Evolutionary conservation across 2,329 filamentous ascomycete species (phyloP).

Genomic region (Arthrobotrys entomopaga): DNA sequence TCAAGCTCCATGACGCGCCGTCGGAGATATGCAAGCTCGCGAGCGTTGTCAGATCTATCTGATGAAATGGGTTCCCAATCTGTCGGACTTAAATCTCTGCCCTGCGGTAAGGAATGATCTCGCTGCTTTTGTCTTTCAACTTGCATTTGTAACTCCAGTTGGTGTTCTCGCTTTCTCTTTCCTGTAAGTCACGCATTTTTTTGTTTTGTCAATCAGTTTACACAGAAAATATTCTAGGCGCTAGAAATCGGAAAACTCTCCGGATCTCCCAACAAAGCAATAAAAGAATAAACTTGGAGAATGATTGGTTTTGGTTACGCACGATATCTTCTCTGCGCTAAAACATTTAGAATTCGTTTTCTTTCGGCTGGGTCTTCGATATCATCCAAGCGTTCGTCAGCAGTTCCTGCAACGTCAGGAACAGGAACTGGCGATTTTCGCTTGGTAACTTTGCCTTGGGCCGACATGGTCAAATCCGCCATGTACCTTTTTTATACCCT

Average conservation of each 20-base stretch:
- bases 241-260: too few relatives aligned
- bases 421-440: slow-evolving; percentile 52
- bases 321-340: slow-evolving; percentile 53
- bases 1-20: slow-evolving; percentile 47
- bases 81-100: slow-evolving; percentile 35
- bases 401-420: slow-evolving; percentile 42
- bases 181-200: slow-evolving; percentile 14
- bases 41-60: slow-evolving; percentile 44
- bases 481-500: slow-evolving; percentile 6
- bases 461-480: slow-evolving; percentile 39
- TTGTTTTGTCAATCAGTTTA: too few relatives aligned
- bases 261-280: background rate
- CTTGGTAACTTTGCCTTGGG: slow-evolving; percentile 37
- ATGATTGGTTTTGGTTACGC: slow-evolving; percentile 33
- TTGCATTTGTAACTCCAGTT: slow-evolving; percentile 50
- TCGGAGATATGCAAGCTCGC: slow-evolving; percentile 43
- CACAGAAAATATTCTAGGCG: background rate
- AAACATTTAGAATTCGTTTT: slow-evolving; percentile 51
- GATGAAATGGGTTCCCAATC: slow-evolving; percentile 41
- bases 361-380: slow-evolving; percentile 53
- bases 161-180: slow-evolving; percentile 52
- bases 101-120: slow-evolving; percentile 25
- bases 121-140: slow-evolving; percentile 48
- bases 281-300: background rate
- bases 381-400: slow-evolving; percentile 44